Evolutionary conservation across 768 basidiomycete genomes (phyloP).

Genomic region (Pleurotus djamor): DNA sequence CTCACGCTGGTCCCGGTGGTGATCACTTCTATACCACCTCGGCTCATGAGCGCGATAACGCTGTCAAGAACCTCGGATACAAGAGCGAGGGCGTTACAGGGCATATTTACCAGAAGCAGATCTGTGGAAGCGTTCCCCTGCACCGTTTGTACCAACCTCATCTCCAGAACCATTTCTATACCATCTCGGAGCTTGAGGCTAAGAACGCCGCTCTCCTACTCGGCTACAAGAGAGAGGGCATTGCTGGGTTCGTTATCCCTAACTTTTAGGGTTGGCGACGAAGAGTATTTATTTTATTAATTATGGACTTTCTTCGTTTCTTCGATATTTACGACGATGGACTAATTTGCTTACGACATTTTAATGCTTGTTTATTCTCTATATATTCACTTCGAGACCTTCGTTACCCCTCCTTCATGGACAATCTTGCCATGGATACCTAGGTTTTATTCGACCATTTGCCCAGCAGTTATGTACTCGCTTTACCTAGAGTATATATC

Average conservation of each 20-base stretch:
- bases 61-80: background rate
- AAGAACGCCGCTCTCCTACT: background rate
- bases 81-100: slow-evolving; percentile 1
- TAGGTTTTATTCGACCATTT: too few relatives aligned
- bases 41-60: slow-evolving; percentile 3
- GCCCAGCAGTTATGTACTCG: too few relatives aligned
- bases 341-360: background rate
- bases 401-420: too few relatives aligned
- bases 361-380: background rate
- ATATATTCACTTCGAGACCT: too few relatives aligned
- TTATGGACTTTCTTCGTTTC: background rate
- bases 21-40: slow-evolving; percentile 8
- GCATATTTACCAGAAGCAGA: slow-evolving; percentile 1
- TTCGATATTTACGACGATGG: background rate
- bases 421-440: too few relatives aligned
- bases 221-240: background rate
- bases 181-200: background rate
- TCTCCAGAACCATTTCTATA: slow-evolving; percentile 2
- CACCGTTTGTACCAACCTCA: background rate
- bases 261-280: background rate
- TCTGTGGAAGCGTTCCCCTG: slow-evolving; percentile 3
- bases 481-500: too few relatives aligned
- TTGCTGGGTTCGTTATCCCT: slow-evolving; percentile 3
- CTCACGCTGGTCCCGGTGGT: background rate
- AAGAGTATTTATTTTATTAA: too few relatives aligned